phyloP scores from a whole-genome alignment of 208 protist genomes.

The Crithidia bombi region DNA sequence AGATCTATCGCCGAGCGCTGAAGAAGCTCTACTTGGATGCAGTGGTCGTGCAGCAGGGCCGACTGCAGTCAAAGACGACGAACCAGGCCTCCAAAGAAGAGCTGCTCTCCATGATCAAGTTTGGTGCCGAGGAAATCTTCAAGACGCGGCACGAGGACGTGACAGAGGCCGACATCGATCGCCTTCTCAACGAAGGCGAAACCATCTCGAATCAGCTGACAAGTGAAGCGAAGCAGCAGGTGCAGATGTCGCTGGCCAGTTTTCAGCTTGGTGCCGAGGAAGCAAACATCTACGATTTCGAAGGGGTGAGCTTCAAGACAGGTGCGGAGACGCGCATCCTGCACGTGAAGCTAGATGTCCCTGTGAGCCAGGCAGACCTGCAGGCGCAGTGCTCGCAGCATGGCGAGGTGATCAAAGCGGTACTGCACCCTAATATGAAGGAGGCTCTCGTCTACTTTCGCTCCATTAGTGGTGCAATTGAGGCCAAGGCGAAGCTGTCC shows the following conservation, averaged over 20 bases:
- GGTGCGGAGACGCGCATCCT: constrained; percentile 79
- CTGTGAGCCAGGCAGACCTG: constrained; percentile 71
- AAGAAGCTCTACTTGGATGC: constrained; percentile 98
- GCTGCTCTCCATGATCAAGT: constrained; percentile 97
- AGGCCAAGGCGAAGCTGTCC: constrained; percentile 75
- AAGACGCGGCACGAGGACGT: constrained; percentile 89
- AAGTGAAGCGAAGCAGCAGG: constrained; percentile 79
- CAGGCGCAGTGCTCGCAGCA: constrained; percentile 68
- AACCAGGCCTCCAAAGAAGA: constrained; percentile 93
- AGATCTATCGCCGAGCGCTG: constrained; percentile 97
- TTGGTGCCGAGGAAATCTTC: constrained; percentile 98
- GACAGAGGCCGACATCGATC: constrained; percentile 98
- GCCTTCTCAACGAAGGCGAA: constrained; percentile 93
- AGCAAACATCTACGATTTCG: constrained; percentile 96
- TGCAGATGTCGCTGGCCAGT: constrained; percentile 92
- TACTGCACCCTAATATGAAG: constrained; percentile 84
- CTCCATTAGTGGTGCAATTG: constrained; percentile 73
- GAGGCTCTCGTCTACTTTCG: constrained; percentile 88
- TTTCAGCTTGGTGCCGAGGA: constrained; percentile 94
- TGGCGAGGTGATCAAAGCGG: constrained; percentile 76
- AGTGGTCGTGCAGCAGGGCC: constrained; percentile 98
- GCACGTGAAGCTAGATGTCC: constrained; percentile 54
- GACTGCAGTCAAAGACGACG: constrained; percentile 57
- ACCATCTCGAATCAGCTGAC: constrained; percentile 83
- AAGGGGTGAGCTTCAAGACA: constrained; percentile 92